Base-by-base conservation (phyloP, 257 asterid genomes). In the Nicotiana paniculata region DNA sequence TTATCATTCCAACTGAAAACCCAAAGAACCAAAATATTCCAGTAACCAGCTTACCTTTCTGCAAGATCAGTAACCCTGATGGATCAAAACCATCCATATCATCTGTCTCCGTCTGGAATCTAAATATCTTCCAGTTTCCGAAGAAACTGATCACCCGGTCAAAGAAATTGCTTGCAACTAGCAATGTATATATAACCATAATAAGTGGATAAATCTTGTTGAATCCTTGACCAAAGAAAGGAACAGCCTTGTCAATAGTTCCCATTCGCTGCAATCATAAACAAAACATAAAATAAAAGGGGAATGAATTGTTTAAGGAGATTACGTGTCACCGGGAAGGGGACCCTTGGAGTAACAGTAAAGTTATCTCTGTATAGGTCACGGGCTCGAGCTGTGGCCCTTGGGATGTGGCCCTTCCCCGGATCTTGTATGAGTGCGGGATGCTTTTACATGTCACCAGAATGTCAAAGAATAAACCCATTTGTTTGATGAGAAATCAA, bases 11-110 rank as follows among this genome's bases (percentile, higher is more conserved):
- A 51, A 51, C 43, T 46, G 53, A 51, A 75, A 74, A 9, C 28
- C 9, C 16, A 51, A 51, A 28, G 80, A 74, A 33, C 21, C n/a
- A 32, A 63, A 12, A 4, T 21, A 24, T 24, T 13, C 77, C 48
- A 61, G 37, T 61, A 24, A 81, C 77, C 61, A 39, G 77, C 85
- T 80, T 77, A 96, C 99, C 99, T 90, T 91, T 96, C 88, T 93
- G 97, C 81, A 96, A 83, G 88, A 96, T 93, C 48, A 96, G 94
- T 90, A 94, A 86, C 77, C 99, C 99, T 81, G 99, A 96, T 21
- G 98, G 97, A 88, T 96, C 98, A 81, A 94, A 96, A 77, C 99
- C 99, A 89, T 94, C 98, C 86, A 87, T 64, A 77, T 96, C 98
- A 67, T 94, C 99, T 68, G 90, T 90, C 81, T 93, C 99, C 8